Percentiles rank a stretch among this genome's conserved stretches.
These are phyloP conservation scores for Skeletonema menzelii DNA, from an alignment of 108 stramenopile species.

Conservation along the genomic window DNA sequence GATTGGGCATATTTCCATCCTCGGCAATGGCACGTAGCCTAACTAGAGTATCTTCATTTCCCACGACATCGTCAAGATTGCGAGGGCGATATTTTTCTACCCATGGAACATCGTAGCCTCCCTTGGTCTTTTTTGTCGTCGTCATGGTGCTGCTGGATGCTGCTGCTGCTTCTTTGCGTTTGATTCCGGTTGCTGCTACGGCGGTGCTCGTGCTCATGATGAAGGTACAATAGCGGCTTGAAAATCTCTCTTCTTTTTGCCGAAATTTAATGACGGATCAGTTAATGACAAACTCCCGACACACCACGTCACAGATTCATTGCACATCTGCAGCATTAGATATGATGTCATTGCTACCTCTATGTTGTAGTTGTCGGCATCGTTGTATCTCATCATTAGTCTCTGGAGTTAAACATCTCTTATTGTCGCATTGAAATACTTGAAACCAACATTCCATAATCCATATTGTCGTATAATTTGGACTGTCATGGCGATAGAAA, in stretches of 20 bases:
- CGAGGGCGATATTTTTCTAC: constrained; percentile 96
- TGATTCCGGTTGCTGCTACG: constrained; percentile 7
- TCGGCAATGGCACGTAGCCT: constrained; percentile 92
- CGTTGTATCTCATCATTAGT: too few species aligned
- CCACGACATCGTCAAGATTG: constrained; percentile 89
- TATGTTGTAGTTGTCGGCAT: too few species aligned
- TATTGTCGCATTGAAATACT: too few species aligned
- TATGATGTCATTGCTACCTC: too few species aligned
- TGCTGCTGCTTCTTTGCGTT: constrained; percentile 23
- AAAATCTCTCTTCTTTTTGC: too few species aligned
- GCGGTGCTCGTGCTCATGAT: not conserved
- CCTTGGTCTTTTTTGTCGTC: constrained; percentile 4
- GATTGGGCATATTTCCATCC: constrained; percentile 97
- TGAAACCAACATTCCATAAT: too few species aligned
- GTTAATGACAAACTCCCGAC: not conserved
- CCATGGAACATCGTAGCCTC: constrained; percentile 89
- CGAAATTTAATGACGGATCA: not conserved
- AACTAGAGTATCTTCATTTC: constrained; percentile 95
- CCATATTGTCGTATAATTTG: too few species aligned
- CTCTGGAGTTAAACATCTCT: too few species aligned
- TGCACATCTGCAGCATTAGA: too few species aligned
- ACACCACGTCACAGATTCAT: not conserved
- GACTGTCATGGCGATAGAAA: not conserved
- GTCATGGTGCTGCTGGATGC: not conserved
- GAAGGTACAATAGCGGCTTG: too few species aligned